Base-by-base conservation (phyloP, 2,329 filamentous ascomycete genomes). In the Fusarium tupiense region DNA sequence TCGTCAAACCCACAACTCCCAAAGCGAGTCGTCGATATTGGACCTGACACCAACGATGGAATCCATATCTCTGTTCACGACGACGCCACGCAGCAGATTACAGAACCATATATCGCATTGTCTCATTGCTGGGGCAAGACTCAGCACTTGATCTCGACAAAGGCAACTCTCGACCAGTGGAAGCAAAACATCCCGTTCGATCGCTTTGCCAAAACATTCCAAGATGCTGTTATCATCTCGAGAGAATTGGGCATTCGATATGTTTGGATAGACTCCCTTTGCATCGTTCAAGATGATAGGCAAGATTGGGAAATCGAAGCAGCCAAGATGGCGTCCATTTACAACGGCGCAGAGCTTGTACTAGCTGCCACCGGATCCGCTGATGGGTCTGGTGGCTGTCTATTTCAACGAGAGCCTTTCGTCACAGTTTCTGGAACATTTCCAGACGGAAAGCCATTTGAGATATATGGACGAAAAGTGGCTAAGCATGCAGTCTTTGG, bases 221-320 rank as follows among this genome's bases (percentile, higher is more conserved):
- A 75, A 40, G 75, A 78, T 31, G 72, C 75, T 3, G 44, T 77
- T 2, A 40, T 29, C 0, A 73, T 77, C 9, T 69, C 75, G 1
- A 72, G 77, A 31, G 59, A 68, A 5, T 22, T 79, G 5, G 72
- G 75, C 2, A 69, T 79, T 22, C 67, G 37, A 0, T 80, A 80
- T 43, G 17, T 79, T 8, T 80, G 78, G 78, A 79, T 79, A 50
- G 78, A 79, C 20, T 77, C 78, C 0, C 68, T 79, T 3, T 80
- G 78, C 8, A 80, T 80, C 13, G 54, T 80, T 17, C 79, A 80
- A 46, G 75, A 78, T 41, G 77, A 79, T 20, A 61, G 7, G 0
- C 24, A 72, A 10, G 79, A 80, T 19, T 79, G 77, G 77, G 67
- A 78, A 58, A 74, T 37, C 1, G 79, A 80, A 37, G 76, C 76